phyloP scores from a whole-genome alignment of 1,284 basidiomycete species.

The Pholiota adiposa region DNA sequence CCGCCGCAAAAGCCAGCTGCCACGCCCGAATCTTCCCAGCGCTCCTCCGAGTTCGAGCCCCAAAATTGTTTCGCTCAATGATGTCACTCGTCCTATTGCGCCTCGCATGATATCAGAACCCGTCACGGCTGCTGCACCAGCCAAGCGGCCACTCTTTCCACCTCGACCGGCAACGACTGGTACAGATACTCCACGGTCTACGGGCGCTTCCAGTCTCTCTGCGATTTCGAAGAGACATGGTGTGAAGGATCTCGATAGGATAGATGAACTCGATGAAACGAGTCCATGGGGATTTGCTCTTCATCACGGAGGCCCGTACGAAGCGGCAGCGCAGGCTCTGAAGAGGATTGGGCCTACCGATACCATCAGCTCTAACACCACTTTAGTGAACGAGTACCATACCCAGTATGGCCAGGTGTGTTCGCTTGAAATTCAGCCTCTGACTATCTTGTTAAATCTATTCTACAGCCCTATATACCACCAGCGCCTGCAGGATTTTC shows the following conservation, averaged over 20 bases:
- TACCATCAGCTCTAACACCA: constrained; percentile 17
- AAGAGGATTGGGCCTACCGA: constrained; percentile 9
- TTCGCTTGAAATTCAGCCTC: neutral
- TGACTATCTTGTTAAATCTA: constrained; percentile 6
- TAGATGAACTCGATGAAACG: constrained; percentile 76
- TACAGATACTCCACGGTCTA: constrained; percentile 18
- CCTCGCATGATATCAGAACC: constrained; percentile 15
- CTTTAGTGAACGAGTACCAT: constrained; percentile 23
- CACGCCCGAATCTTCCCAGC: neutral
- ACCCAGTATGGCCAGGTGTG: constrained; percentile 26
- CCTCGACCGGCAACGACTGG: constrained; percentile 23
- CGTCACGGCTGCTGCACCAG: constrained; percentile 1
- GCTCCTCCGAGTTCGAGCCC: neutral
- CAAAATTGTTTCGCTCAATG: constrained; percentile 1
- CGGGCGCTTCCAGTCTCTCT: constrained; percentile 11
- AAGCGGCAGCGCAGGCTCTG: constrained; percentile 41
- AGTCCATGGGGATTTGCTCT: constrained; percentile 63
- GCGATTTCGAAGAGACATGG: constrained; percentile 13
- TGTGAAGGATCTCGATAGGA: constrained; percentile 59
- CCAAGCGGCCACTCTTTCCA: constrained; percentile 15
- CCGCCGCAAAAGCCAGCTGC: constrained; percentile 21
- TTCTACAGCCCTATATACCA: constrained; percentile 29
- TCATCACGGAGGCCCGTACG: constrained; percentile 74
- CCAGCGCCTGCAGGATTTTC: constrained; percentile 40
- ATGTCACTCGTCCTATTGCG: constrained; percentile 21